Base-by-base conservation (phyloP, 2,329 filamentous ascomycete genomes). In the Stachybotrys echinatus region DNA sequence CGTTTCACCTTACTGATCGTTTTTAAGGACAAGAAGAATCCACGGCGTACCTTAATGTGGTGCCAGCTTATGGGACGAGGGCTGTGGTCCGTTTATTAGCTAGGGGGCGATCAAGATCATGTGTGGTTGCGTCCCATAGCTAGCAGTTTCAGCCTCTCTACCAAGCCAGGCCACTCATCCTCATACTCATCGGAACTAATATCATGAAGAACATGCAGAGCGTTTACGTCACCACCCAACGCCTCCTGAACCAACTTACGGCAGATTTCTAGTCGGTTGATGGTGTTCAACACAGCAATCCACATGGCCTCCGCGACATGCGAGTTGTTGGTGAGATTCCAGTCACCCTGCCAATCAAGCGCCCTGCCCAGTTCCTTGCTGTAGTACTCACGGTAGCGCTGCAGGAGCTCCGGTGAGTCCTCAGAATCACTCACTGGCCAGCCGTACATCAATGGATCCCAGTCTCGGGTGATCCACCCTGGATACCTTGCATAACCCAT, bases 381-480 rank as follows among this genome's bases (percentile, higher is more conserved):
- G 22, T 50, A 50, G 38, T 50, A 43, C 39, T 18, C 38, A 7
- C 50, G 50, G 21, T 49, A 52, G 18, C 20, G 34, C 34, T 51
- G 42, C 10, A 52, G 21, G 34, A 34, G n/a, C 42, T 53, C 27
- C 23, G 52, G 54, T 12, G 54, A 50, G 31, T 55, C 50, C 46
- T 55, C 52, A 18, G 44, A 46, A 42, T 50, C 47, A n/a, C 40
- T 34, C 17, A 45, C 23, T 31, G 50, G 38, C 37, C 52, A 58
- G 0, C 52, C 51, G 14, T 56, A 58, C 48, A 52, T 54, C 17
- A 50, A 23, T 6, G 51, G 50, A 34, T 56, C 54, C 54, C 54
- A 58, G 34, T 56, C 56, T 21, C 54, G 52, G 18, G 52, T 56
- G n/a, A 58, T 48, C 53, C 52, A 56, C 1, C 40, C 23, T 3